Evolutionary conservation across 176 grass and related monocot genomes (phyloP).

Genomic region (Eremochloa ophiuroides): DNA sequence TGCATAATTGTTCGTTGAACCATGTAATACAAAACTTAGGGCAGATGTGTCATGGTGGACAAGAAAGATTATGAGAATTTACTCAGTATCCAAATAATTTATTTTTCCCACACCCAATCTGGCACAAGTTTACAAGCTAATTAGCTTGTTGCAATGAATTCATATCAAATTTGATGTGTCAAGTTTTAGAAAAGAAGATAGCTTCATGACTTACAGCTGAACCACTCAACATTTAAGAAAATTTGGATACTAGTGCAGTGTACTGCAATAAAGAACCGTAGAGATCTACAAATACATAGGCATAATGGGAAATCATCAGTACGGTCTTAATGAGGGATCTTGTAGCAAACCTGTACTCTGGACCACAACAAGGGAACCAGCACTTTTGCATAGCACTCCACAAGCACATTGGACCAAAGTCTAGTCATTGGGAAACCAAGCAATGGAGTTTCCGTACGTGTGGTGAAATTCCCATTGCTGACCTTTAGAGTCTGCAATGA

Average conservation of each 20-base stretch:
- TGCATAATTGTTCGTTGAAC: not conserved
- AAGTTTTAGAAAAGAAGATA: slow-evolving; percentile 15
- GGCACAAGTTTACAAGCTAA: not conserved
- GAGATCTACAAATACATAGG: not conserved
- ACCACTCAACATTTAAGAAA: not conserved
- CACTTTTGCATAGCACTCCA: slow-evolving; percentile 81
- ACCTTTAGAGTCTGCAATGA: slow-evolving; percentile 84
- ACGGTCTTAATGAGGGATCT: not conserved
- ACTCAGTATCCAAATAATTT: not conserved
- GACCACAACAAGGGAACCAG: slow-evolving; percentile 97
- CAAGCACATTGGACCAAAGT: slow-evolving; percentile 94
- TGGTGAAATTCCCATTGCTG: slow-evolving; percentile 97
- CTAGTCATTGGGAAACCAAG: slow-evolving; percentile 72
- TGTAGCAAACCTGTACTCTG: slow-evolving; percentile 79
- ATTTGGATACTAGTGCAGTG: not conserved
- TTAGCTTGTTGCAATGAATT: slow-evolving; percentile 1
- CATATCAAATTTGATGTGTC: not conserved
- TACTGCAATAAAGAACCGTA: slow-evolving; percentile 4
- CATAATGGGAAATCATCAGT: slow-evolving; percentile 4
- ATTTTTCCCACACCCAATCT: not conserved
- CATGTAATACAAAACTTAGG: not conserved
- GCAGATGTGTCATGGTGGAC: not conserved
- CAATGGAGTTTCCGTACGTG: slow-evolving; percentile 89
- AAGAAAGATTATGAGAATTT: not conserved
- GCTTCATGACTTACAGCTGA: not conserved